Evolutionary conservation across 208 protist species (phyloP).

Genomic region (Trichomonas vaginalis): DNA sequence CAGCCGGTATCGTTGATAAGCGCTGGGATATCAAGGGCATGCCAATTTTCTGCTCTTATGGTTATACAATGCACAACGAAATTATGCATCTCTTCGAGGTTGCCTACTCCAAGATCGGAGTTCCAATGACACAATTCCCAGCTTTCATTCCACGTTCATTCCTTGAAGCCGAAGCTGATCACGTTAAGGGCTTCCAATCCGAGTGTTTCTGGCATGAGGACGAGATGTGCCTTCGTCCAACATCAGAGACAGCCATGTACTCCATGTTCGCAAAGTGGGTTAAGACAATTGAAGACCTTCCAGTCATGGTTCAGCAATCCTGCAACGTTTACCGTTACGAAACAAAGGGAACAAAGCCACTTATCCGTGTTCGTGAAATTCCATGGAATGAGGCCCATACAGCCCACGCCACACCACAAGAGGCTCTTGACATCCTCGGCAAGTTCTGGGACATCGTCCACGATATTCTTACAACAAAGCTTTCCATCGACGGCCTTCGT

Average conservation of each 20-base stretch:
- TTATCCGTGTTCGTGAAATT: conserved; percentile 46
- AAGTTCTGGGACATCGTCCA: conserved; percentile 28
- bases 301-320: conserved; percentile 44
- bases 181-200: conserved; percentile 35
- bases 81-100: conserved; percentile 40
- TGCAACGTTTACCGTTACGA: conserved; percentile 37
- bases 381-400: conserved; percentile 47
- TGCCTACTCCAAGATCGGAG: conserved; percentile 25
- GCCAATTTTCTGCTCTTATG: conserved; percentile 33
- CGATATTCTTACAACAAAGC: conserved; percentile 18
- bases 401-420: conserved; percentile 32
- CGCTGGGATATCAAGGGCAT: conserved; percentile 43
- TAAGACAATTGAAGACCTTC: conserved; percentile 35
- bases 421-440: conserved; percentile 26
- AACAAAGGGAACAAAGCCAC: conserved; percentile 38
- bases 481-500: conserved; percentile 33
- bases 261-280: conserved; percentile 42
- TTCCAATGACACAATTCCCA: conserved; percentile 34
- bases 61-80: conserved; percentile 38
- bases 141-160: conserved; percentile 37
- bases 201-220: conserved; percentile 43
- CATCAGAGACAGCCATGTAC: conserved; percentile 46
- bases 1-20: conserved; percentile 38
- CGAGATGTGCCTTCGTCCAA: conserved; percentile 37
- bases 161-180: conserved; percentile 33